phyloP scores from a whole-genome alignment of 2,329 filamentous ascomycete genomes.

The Exutisphaerella laricina region DNA sequence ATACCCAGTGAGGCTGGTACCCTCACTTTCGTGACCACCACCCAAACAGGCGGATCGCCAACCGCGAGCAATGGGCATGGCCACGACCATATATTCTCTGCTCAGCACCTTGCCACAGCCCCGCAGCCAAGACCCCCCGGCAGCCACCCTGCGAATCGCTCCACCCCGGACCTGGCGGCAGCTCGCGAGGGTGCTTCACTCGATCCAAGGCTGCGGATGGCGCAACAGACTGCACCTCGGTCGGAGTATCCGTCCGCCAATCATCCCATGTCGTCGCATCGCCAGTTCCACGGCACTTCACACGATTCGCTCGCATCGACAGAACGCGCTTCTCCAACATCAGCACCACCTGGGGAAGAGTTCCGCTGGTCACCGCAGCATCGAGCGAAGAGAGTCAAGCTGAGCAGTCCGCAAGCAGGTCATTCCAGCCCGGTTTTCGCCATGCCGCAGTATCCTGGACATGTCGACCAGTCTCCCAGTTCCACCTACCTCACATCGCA shows the following conservation, averaged over 20 bases:
- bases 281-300: neutral
- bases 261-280: neutral
- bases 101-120: constrained; percentile 28
- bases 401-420: constrained; percentile 20
- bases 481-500: constrained; percentile 33
- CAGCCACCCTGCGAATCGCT: constrained; percentile 14
- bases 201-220: constrained; percentile 19
- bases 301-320: constrained; percentile 10
- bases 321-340: constrained; percentile 17
- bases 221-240: constrained; percentile 7
- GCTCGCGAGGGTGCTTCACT: constrained; percentile 12
- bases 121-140: constrained; percentile 19
- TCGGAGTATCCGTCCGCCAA: neutral
- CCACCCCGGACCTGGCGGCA: constrained; percentile 20
- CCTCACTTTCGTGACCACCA: constrained; percentile 29
- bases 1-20: constrained; percentile 20
- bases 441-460: constrained; percentile 24
- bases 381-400: constrained; percentile 32
- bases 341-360: constrained; percentile 18
- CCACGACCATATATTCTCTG: constrained; percentile 31
- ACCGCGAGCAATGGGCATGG: constrained; percentile 12
- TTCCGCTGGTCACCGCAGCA: constrained; percentile 34
- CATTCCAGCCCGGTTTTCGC: constrained; percentile 25
- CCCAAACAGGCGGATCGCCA: constrained; percentile 12
- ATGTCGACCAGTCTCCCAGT: constrained; percentile 36